Percentiles rank a stretch among this genome's conserved stretches.
These are phyloP conservation scores for Aspergillus hancockii DNA, from an alignment of 495 filamentous ascomycete species.

Conservation along the genomic window DNA sequence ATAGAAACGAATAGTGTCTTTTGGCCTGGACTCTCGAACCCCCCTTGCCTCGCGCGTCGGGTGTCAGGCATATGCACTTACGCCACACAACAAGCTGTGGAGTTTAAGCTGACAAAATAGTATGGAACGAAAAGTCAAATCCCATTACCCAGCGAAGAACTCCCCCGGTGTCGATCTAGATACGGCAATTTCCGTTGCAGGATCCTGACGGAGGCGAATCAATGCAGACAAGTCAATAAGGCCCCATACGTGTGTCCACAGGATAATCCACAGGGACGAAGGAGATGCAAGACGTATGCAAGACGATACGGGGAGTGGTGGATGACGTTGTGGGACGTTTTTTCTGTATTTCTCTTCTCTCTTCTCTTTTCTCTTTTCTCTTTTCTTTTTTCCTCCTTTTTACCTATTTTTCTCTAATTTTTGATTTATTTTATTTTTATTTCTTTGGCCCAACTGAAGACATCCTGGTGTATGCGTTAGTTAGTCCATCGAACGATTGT, in stretches of 20 bases:
- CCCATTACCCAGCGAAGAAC: neutral
- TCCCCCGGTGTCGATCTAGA: neutral
- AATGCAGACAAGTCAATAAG: neutral
- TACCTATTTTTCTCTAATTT: too few species aligned
- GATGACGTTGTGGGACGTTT: neutral
- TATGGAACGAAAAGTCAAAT: neutral
- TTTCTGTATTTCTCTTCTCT: neutral
- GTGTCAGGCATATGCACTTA: slow-evolving; percentile 17
- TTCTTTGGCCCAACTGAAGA: neutral
- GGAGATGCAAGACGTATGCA: neutral
- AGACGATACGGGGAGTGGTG: neutral
- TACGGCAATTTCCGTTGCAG: slow-evolving; percentile 1
- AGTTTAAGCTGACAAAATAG: neutral
- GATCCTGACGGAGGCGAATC: neutral
- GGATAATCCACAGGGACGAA: neutral
- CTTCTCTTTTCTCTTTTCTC: neutral
- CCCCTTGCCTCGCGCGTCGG: slow-evolving; percentile 21
- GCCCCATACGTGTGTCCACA: neutral
- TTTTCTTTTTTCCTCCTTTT: neutral
- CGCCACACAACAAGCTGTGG: neutral
- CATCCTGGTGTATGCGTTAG: neutral
- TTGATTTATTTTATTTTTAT: too few species aligned
- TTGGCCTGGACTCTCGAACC: neutral
- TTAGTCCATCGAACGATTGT: neutral
- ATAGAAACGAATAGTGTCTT: neutral